phyloP scores from a whole-genome alignment of 73 alveolate species.

The Paramecium tetraurelia region DNA sequence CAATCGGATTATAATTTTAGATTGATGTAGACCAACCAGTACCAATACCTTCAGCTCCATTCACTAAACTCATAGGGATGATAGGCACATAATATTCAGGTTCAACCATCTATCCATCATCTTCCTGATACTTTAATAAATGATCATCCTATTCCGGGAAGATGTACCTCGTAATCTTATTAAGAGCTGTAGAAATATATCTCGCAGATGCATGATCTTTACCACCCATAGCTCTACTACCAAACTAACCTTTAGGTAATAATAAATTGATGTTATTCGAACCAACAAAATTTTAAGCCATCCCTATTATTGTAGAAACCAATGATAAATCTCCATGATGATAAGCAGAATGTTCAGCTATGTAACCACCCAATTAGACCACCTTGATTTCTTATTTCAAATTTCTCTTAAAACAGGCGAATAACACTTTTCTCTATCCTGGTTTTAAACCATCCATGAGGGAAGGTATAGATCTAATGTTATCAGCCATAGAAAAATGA shows the following conservation, averaged over 20 bases:
- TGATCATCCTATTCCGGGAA: constrained; percentile 96
- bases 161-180: constrained; percentile 86
- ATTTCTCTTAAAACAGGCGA: constrained; percentile 96
- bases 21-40: constrained; percentile 99
- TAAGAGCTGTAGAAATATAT: constrained; percentile 95
- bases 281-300: constrained; percentile 99
- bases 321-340: constrained; percentile 99
- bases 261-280: constrained; percentile 93
- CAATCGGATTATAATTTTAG: constrained; percentile 96
- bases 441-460: constrained; percentile 99
- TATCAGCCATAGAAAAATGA: constrained; percentile 89
- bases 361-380: constrained; percentile 98
- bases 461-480: constrained; percentile 96
- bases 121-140: constrained; percentile 93
- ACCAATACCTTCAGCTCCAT: constrained; percentile 99
- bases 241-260: constrained; percentile 98
- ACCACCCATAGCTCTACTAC: constrained; percentile 98
- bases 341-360: constrained; percentile 99
- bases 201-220: constrained; percentile 99
- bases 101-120: constrained; percentile 99
- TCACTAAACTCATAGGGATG: constrained; percentile 95
- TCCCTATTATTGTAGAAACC: constrained; percentile 93
- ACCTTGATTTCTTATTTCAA: constrained; percentile 97
- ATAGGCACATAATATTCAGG: constrained; percentile 99
- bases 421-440: constrained; percentile 98